These are phyloP conservation scores for Jatropha curcas DNA, from an alignment of 345 rosid genomes.

Conservation along the genomic window DNA sequence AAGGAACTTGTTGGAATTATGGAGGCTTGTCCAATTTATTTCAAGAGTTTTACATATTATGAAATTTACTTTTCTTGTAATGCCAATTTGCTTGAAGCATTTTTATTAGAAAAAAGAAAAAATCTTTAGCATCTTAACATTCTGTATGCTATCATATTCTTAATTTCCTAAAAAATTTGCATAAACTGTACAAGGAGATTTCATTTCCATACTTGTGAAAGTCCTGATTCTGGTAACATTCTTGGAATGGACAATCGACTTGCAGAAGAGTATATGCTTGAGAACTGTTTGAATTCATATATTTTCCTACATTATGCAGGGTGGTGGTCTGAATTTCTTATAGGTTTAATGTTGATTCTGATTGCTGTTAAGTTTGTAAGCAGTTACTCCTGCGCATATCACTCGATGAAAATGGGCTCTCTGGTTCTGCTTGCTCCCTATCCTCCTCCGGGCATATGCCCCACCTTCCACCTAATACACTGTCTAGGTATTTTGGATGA, in stretches of 20 bases:
- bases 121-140: background rate
- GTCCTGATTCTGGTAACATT: background rate
- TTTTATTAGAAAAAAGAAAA: no score
- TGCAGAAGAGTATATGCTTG: background rate
- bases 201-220: background rate
- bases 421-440: background rate
- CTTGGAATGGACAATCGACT: no score
- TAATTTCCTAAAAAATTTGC: background rate
- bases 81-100: background rate
- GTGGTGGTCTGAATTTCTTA: background rate
- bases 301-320: background rate
- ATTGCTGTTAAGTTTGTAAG: background rate
- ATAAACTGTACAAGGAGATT: background rate
- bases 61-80: background rate
- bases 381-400: background rate
- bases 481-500: background rate
- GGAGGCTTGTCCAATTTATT: slow-evolving; percentile 4
- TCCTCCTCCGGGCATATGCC: background rate
- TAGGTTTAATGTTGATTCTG: background rate
- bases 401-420: background rate
- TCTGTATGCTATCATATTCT: background rate
- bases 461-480: background rate
- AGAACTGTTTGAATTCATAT: background rate
- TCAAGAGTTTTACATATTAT: background rate
- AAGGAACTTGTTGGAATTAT: background rate